phyloP scores from a whole-genome alignment of 257 asterid species.

The Ophiorrhiza pumila region DNA sequence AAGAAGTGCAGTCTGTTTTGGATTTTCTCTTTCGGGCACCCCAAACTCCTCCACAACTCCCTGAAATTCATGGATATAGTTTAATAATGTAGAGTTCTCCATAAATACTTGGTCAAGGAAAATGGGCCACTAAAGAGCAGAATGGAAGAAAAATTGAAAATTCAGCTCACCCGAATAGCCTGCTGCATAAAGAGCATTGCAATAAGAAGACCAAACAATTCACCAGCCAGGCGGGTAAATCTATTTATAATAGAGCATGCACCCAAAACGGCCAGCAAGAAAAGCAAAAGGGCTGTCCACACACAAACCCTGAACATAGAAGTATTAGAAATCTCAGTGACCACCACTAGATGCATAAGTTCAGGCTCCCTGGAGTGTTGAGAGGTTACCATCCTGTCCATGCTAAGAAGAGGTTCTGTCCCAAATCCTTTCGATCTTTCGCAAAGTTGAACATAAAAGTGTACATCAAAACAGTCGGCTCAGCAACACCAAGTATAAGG shows the following conservation, averaged over 20 bases:
- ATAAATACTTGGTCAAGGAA: background rate
- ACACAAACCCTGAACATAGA: conserved; percentile 75
- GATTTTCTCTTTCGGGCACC: conserved; percentile 68
- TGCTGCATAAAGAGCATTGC: conserved; percentile 99
- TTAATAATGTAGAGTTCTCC: background rate
- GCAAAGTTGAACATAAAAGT: conserved; percentile 92
- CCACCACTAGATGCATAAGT: conserved; percentile 17
- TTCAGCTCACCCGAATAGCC: conserved; percentile 77
- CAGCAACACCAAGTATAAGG: conserved; percentile 93
- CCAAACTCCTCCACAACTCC: conserved; percentile 95
- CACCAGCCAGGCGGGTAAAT: conserved; percentile 96
- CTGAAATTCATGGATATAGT: conserved; percentile 26
- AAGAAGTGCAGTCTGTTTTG: conserved; percentile 42
- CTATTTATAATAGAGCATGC: conserved; percentile 95
- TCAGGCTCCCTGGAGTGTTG: conserved; percentile 12
- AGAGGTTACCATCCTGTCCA: conserved; percentile 86
- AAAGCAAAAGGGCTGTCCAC: conserved; percentile 90
- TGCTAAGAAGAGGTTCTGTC: conserved; percentile 67
- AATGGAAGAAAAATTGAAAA: conserved; percentile 14
- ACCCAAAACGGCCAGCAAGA: conserved; percentile 88
- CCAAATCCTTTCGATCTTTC: conserved; percentile 79
- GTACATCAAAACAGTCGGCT: conserved; percentile 97
- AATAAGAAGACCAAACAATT: conserved; percentile 85
- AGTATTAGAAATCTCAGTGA: conserved; percentile 17
- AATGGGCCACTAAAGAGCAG: background rate